phyloP scores from a whole-genome alignment of 768 basidiomycete genomes.

The Calocera viscosa region DNA sequence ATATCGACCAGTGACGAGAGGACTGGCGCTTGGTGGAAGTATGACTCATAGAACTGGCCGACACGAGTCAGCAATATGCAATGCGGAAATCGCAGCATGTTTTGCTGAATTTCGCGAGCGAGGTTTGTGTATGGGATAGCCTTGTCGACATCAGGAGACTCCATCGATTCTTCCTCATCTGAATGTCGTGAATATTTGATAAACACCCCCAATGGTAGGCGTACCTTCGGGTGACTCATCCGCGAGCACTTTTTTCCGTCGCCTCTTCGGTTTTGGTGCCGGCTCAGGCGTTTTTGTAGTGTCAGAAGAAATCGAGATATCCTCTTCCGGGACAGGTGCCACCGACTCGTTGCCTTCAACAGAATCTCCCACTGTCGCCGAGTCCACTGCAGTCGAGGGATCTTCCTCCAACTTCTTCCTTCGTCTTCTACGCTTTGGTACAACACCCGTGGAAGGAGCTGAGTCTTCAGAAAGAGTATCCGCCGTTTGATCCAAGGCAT shows the following conservation, averaged over 20 bases:
- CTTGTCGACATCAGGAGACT: background rate
- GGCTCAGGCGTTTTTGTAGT: background rate
- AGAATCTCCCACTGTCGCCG: background rate
- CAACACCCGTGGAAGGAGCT: too few species aligned
- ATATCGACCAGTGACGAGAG: conserved; percentile 67
- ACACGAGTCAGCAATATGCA: conserved; percentile 85
- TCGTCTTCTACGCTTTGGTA: background rate
- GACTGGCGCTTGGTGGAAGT: conserved; percentile 79
- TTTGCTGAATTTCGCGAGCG: conserved; percentile 55
- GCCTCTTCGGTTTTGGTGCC: background rate
- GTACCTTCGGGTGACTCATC: background rate
- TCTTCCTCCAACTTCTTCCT: background rate
- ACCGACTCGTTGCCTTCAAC: too few species aligned
- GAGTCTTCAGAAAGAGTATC: too few species aligned
- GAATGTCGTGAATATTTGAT: background rate
- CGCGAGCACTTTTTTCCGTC: background rate
- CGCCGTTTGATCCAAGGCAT: too few species aligned
- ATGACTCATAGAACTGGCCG: conserved; percentile 96
- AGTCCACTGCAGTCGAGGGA: background rate
- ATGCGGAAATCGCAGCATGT: conserved; percentile 67
- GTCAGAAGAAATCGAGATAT: background rate
- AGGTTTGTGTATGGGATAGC: conserved; percentile 35
- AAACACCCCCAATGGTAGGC: background rate
- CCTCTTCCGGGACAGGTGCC: too few species aligned
- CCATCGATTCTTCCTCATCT: background rate